These are phyloP conservation scores for Annulohypoxylon truncatum DNA, from an alignment of 2,329 filamentous ascomycete genomes.

Conservation along the genomic window DNA sequence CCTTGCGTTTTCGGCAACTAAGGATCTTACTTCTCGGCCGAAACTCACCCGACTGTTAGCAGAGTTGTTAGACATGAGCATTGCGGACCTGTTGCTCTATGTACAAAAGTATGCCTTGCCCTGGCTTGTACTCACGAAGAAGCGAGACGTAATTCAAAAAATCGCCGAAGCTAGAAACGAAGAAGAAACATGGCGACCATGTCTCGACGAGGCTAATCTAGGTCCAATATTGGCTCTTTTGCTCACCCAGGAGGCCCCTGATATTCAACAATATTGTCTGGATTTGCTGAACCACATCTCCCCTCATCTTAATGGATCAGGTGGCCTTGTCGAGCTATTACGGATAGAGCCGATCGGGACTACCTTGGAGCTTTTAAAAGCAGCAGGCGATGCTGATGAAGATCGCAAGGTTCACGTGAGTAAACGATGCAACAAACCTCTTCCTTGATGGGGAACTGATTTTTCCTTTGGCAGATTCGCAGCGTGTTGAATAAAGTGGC, in stretches of 20 bases:
- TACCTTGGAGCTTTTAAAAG: slow-evolving; percentile 84
- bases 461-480: slow-evolving; percentile 54
- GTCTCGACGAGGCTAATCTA: slow-evolving; percentile 68
- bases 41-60: slow-evolving; percentile 84
- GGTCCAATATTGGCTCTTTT: slow-evolving; percentile 69
- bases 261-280: slow-evolving; percentile 74
- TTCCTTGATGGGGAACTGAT: slow-evolving; percentile 44
- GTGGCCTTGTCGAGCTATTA: slow-evolving; percentile 75
- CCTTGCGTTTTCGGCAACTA: slow-evolving; percentile 83
- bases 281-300: slow-evolving; percentile 76
- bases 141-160: slow-evolving; percentile 80
- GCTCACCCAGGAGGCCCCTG: slow-evolving; percentile 65
- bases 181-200: slow-evolving; percentile 66
- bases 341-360: slow-evolving; percentile 79
- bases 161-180: slow-evolving; percentile 84
- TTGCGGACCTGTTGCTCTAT: slow-evolving; percentile 77
- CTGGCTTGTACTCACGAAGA: slow-evolving; percentile 83
- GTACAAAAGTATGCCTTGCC: slow-evolving; percentile 88
- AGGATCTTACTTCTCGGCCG: slow-evolving; percentile 83
- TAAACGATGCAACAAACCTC: slow-evolving; percentile 6
- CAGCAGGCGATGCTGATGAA: slow-evolving; percentile 75
- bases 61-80: slow-evolving; percentile 80
- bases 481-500: slow-evolving; percentile 62
- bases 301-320: slow-evolving; percentile 74
- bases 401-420: slow-evolving; percentile 68